Conservation (phyloP, 768 basidiomycete species). For the Boletus edulis region DNA sequence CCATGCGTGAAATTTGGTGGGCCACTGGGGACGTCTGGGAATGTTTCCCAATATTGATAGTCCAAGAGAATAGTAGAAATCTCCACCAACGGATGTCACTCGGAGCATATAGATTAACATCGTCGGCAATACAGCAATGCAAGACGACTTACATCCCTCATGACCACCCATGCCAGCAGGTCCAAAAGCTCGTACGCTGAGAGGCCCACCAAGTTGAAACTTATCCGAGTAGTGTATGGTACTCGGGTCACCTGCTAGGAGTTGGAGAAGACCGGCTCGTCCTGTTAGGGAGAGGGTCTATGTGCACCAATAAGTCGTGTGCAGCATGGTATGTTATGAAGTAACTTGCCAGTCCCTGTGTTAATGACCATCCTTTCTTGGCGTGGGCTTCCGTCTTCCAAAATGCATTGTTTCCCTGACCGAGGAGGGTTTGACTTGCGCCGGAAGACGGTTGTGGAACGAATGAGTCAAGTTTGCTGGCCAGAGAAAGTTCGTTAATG, state of each 20-base stretch:
- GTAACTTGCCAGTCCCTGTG: conserved; percentile 21
- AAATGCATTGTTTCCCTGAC: conserved; percentile 25
- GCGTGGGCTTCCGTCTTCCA: conserved; percentile 24
- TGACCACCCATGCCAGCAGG: conserved; percentile 74
- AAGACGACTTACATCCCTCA: conserved; percentile 56
- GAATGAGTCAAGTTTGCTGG: conserved; percentile 21
- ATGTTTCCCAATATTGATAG: conserved; percentile 73
- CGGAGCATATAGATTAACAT: background rate
- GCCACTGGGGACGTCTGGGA: conserved; percentile 76
- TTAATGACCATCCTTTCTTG: conserved; percentile 24
- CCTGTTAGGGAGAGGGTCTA: conserved; percentile 77
- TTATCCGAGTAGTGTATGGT: conserved; percentile 68
- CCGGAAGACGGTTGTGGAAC: background rate
- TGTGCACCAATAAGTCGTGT: background rate
- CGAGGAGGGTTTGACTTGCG: conserved; percentile 8
- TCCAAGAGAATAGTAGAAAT: conserved; percentile 77
- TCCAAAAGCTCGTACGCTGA: conserved; percentile 76
- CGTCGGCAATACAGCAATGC: background rate
- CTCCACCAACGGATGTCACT: conserved; percentile 88
- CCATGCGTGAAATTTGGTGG: conserved; percentile 77
- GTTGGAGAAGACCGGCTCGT: conserved; percentile 67
- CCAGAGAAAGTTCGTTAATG: conserved; percentile 20
- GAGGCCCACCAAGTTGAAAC: conserved; percentile 91
- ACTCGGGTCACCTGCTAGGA: conserved; percentile 46
- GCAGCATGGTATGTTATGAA: background rate